Percentiles rank a stretch among this genome's conserved stretches.
These are phyloP conservation scores for Croton setiger DNA, from an alignment of 441 rosid genomes.

Conservation along the genomic window DNA sequence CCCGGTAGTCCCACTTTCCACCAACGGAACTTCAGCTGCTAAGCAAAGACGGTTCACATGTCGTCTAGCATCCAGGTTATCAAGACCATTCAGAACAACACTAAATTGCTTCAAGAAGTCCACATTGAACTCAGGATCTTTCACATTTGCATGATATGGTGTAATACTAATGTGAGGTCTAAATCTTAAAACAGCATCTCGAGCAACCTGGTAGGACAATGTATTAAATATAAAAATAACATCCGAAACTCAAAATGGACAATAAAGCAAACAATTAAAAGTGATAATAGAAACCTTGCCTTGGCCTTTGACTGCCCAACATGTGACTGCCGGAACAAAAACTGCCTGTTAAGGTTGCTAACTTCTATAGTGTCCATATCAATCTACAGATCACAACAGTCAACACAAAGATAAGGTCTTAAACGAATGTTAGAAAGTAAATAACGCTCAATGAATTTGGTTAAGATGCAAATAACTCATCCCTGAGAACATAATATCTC, in stretches of 20 bases:
- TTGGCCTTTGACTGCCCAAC: slow-evolving; percentile 98
- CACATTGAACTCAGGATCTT: slow-evolving; percentile 71
- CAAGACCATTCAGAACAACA: slow-evolving; percentile 95
- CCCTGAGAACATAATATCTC: too few species aligned
- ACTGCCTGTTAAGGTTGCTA: slow-evolving; percentile 95
- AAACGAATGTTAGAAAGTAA: slow-evolving; percentile 3
- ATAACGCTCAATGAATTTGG: background rate
- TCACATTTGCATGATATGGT: slow-evolving; percentile 87
- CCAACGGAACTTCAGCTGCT: slow-evolving; percentile 93
- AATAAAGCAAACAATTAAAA: slow-evolving; percentile 8
- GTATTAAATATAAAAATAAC: slow-evolving; percentile 11
- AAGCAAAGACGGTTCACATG: slow-evolving; percentile 97
- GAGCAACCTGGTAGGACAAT: slow-evolving; percentile 67
- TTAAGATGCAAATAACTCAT: background rate
- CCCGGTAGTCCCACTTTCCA: slow-evolving; percentile 99
- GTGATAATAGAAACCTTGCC: slow-evolving; percentile 34
- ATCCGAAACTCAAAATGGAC: background rate
- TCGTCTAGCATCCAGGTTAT: slow-evolving; percentile 93
- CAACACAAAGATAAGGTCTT: background rate
- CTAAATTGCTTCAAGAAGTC: slow-evolving; percentile 90
- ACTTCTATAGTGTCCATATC: slow-evolving; percentile 99
- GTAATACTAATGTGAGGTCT: slow-evolving; percentile 78
- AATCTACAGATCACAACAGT: slow-evolving; percentile 49
- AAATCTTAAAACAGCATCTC: slow-evolving; percentile 90
- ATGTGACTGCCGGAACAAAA: slow-evolving; percentile 85